Conservation (phyloP, 2,329 filamentous ascomycete genomes). For the Exophiala calicioides region DNA sequence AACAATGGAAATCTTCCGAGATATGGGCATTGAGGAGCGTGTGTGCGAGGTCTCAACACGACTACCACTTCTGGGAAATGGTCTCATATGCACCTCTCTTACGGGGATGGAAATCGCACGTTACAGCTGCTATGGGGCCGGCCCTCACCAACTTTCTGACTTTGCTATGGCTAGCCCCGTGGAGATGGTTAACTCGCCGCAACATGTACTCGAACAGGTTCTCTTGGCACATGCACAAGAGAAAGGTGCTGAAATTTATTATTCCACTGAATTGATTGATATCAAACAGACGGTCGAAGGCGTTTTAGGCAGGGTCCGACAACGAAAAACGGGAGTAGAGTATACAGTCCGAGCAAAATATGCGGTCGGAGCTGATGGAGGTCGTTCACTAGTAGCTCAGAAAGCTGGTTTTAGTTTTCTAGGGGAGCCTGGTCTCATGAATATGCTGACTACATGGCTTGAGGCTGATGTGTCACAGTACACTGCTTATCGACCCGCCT, state of each 20-base stretch:
- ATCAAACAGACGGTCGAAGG: slow-evolving; percentile 32
- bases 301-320: slow-evolving; percentile 33
- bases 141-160: slow-evolving; percentile 9
- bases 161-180: slow-evolving; percentile 30
- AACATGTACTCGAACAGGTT: slow-evolving; percentile 46
- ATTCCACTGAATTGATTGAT: slow-evolving; percentile 34
- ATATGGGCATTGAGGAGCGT: slow-evolving; percentile 6
- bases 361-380: slow-evolving; percentile 39
- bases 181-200: slow-evolving; percentile 37
- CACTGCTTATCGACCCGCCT: slow-evolving; percentile 10
- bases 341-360: slow-evolving; percentile 33
- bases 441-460: slow-evolving; percentile 13
- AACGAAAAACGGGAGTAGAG: slow-evolving; percentile 14
- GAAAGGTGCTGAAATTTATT: slow-evolving; percentile 39
- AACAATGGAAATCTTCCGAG: slow-evolving; percentile 38
- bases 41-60: slow-evolving; percentile 1
- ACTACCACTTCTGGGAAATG: slow-evolving; percentile 1
- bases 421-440: slow-evolving; percentile 10
- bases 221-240: slow-evolving; percentile 37
- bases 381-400: slow-evolving; percentile 38
- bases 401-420: slow-evolving; percentile 31
- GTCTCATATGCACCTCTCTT: slow-evolving; percentile 2
- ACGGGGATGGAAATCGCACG: slow-evolving; percentile 1
- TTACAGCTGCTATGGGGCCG: background rate
- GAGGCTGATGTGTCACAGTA: slow-evolving; percentile 10